Evolutionary conservation across 1,284 basidiomycete species (phyloP).

Genomic region (Moesziomyces sp.): DNA sequence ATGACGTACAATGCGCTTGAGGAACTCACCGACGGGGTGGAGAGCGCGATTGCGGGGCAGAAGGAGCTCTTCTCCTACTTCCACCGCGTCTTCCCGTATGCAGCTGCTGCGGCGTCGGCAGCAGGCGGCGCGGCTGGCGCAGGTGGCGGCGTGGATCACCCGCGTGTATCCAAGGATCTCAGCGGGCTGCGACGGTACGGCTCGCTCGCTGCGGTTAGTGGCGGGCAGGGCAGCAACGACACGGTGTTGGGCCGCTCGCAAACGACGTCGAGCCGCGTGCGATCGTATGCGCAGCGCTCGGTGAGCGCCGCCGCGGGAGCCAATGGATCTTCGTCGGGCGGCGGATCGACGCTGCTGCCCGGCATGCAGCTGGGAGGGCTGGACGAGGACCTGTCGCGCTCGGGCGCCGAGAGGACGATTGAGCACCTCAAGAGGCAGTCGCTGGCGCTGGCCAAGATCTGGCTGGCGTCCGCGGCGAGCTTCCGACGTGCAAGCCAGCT

Average conservation of each 20-base stretch:
- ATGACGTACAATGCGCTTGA: conserved; percentile 85
- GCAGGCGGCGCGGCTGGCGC: conserved; percentile 9
- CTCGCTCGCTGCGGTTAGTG: conserved; percentile 26
- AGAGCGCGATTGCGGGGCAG: conserved; percentile 84
- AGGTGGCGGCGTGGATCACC: conserved; percentile 5
- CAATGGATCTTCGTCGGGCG: conserved; percentile 3
- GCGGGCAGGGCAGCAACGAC: conserved; percentile 28
- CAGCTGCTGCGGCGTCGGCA: conserved; percentile 23
- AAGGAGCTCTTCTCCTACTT: conserved; percentile 87
- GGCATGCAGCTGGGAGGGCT: conserved; percentile 24
- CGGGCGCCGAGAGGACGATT: conserved; percentile 24
- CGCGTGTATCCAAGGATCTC: conserved; percentile 18
- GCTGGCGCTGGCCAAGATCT: conserved; percentile 79
- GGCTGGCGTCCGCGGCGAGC: conserved; percentile 92
- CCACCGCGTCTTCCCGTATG: conserved; percentile 56
- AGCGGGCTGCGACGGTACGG: conserved; percentile 31
- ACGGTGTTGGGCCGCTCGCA: conserved; percentile 21
- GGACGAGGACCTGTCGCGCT: conserved; percentile 27
- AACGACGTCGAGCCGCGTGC: conserved; percentile 17
- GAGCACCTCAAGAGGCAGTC: conserved; percentile 43
- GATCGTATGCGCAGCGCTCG: conserved; percentile 32
- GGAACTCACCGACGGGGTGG: conserved; percentile 86
- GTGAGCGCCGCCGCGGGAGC: conserved; percentile 12
- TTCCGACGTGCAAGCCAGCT: conserved; percentile 89
- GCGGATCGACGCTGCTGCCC: conserved; percentile 25